Percentiles rank a stretch among this genome's conserved stretches.
phyloP scores from a whole-genome alignment of 768 basidiomycete species.

The Pisolithus marmoratus region DNA sequence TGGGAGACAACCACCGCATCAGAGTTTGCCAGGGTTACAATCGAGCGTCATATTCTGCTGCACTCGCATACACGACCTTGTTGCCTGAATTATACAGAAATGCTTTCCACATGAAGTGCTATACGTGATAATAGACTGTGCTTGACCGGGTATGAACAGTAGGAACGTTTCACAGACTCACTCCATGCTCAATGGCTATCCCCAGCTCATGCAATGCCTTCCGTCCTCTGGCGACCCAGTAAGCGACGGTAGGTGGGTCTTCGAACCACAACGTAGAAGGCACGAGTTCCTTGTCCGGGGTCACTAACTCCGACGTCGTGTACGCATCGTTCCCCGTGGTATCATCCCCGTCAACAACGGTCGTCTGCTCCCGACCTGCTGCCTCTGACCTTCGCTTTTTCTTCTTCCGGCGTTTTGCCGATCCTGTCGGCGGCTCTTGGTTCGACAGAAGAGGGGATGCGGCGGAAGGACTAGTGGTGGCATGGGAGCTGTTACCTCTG shows the following conservation, averaged over 20 bases:
- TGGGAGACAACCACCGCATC: too few relatives aligned
- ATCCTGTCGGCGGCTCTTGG: neutral
- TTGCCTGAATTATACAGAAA: too few relatives aligned
- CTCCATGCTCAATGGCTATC: slow-evolving; percentile 42
- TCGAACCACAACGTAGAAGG: slow-evolving; percentile 48
- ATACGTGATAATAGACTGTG: too few relatives aligned
- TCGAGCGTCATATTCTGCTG: too few relatives aligned
- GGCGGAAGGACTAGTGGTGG: neutral
- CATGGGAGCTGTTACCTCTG: neutral
- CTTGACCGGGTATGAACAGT: too few relatives aligned
- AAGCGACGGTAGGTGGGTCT: slow-evolving; percentile 31
- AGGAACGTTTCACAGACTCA: slow-evolving; percentile 13
- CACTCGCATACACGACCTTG: too few relatives aligned
- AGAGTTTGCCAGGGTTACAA: too few relatives aligned
- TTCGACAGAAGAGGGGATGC: neutral
- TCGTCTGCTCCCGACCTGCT: neutral
- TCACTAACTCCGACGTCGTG: slow-evolving; percentile 5
- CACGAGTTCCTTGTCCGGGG: slow-evolving; percentile 3
- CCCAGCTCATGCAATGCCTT: slow-evolving; percentile 42
- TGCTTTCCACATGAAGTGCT: too few relatives aligned
- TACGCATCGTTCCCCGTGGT: slow-evolving; percentile 12
- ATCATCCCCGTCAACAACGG: too few relatives aligned
- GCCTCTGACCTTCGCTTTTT: neutral
- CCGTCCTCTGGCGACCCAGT: slow-evolving; percentile 52
- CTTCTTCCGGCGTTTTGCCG: neutral